Conservation (phyloP, 495 filamentous ascomycete species). For the Talaromyces adpressus region DNA sequence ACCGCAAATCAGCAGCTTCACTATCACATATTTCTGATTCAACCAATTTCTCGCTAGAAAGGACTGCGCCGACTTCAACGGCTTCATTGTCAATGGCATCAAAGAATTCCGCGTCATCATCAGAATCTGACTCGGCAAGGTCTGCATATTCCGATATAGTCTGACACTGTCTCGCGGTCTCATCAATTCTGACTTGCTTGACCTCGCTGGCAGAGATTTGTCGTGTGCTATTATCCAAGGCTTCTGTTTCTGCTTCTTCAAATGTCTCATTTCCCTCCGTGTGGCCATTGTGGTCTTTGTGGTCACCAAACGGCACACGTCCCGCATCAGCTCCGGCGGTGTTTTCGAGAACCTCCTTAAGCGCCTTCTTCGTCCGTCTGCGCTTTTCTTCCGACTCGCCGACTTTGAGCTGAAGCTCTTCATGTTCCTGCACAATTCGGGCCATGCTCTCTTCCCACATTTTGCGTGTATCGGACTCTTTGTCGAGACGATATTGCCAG, state of each 20-base stretch:
- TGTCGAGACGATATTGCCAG: conserved; percentile 91
- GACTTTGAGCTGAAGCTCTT: conserved; percentile 77
- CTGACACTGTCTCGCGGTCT: conserved; percentile 16
- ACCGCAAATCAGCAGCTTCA: conserved; percentile 38
- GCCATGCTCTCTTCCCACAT: conserved; percentile 99
- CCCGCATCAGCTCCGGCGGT: conserved; percentile 13
- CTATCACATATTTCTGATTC: conserved; percentile 36
- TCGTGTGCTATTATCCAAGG: not conserved
- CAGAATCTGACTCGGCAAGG: conserved; percentile 72
- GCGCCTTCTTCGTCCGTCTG: conserved; percentile 78
- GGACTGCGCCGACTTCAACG: conserved; percentile 65
- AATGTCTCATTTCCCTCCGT: not conserved
- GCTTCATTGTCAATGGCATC: conserved; percentile 93
- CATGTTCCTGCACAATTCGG: conserved; percentile 84
- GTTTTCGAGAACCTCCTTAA: conserved; percentile 77
- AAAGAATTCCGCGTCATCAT: conserved; percentile 91
- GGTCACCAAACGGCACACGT: not conserved
- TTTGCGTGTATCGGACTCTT: conserved; percentile 77
- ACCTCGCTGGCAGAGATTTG: not conserved
- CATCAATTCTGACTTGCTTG: conserved; percentile 11
- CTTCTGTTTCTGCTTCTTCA: not conserved
- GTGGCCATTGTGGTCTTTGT: not conserved
- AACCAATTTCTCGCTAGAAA: conserved; percentile 35
- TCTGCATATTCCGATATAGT: conserved; percentile 50
- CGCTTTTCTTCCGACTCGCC: conserved; percentile 87